Base-by-base conservation (phyloP, 108 stramenopile genomes). In the Aurantiochytrium sp. region DNA sequence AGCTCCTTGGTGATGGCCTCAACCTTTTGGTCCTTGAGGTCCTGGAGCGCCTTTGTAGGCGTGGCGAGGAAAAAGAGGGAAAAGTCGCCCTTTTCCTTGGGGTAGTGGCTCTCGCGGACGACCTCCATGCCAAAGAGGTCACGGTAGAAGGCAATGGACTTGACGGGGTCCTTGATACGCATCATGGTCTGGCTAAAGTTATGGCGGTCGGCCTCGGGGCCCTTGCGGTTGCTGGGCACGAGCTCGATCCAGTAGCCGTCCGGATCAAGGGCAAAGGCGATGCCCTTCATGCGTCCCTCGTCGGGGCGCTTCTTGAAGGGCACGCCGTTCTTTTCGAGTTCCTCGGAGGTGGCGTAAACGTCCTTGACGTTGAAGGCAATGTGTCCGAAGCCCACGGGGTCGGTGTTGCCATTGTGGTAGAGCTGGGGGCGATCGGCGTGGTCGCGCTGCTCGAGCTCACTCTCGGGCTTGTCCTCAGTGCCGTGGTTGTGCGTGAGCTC, bases 401-500 rank as follows among this genome's bases (percentile, higher is more conserved):
- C 97, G 92, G 97, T 97, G 91, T 99, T 99, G 25, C 99, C 99
- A 91, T 95, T 97, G 88, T 93, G 94, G 90, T 98, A 96, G 73
- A 21, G n/a, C 42, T 92, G 60, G 58, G 88, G 88, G 19, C 47
- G 42, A 44, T 92, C 59, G 47, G 44, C 44, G 90, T 91, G 89
- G 21, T 51, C 89, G 29, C 92, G 25, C 19, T 42, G 44, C 5
- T 12, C 21, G 44, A 47, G 29, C 0, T 60, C 69, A 19, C 5
- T 12, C 60, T 93, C 73, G 87, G 96, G 96, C 29, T 88, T 90
- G 35, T 92, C 92, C 91, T 97, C 97, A 18, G 96, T 96, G 51
- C 97, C 98, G 91, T 98, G 97, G 91, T 97, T 97, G 89, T 97
- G 96, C 2, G 98, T 98, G 58, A 98, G 92, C 90, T 98, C 98